Percentiles rank a stretch among this genome's conserved stretches.
These are phyloP conservation scores for Pilasporangium apinafurcum DNA, from an alignment of 352 stramenopile genomes.

Conservation along the genomic window DNA sequence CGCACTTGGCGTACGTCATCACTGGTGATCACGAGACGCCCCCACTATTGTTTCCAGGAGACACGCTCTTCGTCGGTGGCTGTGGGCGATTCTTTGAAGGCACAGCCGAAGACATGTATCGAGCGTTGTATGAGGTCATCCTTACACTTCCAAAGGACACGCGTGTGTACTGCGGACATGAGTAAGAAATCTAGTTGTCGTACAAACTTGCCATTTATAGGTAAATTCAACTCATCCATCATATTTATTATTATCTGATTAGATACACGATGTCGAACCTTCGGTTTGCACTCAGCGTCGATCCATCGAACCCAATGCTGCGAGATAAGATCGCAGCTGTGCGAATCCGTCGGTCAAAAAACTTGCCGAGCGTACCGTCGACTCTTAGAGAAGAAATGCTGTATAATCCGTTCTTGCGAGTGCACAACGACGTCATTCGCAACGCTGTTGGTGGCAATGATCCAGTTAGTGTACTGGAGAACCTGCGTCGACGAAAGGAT, in stretches of 20 bases:
- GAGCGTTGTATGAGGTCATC: slow-evolving; percentile 82
- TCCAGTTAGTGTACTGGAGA: slow-evolving; percentile 73
- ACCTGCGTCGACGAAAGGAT: slow-evolving; percentile 73
- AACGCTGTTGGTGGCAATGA: slow-evolving; percentile 74
- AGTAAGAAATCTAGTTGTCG: slow-evolving; percentile 21
- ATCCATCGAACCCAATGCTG: slow-evolving; percentile 87
- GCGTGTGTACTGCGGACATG: slow-evolving; percentile 85
- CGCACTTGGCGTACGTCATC: slow-evolving; percentile 83
- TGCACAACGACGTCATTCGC: slow-evolving; percentile 79
- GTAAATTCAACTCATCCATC: too few relatives aligned
- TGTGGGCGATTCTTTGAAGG: slow-evolving; percentile 88
- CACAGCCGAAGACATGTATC: slow-evolving; percentile 85
- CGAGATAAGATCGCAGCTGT: slow-evolving; percentile 82
- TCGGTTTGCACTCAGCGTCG: slow-evolving; percentile 90
- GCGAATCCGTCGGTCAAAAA: slow-evolving; percentile 70
- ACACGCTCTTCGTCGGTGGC: slow-evolving; percentile 84
- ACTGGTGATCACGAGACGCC: slow-evolving; percentile 69
- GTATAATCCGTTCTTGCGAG: slow-evolving; percentile 83
- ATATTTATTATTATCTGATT: too few relatives aligned
- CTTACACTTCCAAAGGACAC: slow-evolving; percentile 82
- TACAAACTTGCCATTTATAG: too few relatives aligned
- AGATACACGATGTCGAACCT: slow-evolving; percentile 92
- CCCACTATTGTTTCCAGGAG: slow-evolving; percentile 79
- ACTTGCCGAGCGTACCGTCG: slow-evolving; percentile 89
- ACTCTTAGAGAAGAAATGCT: slow-evolving; percentile 84